phyloP scores from a whole-genome alignment of 2,329 filamentous ascomycete species.

The Fusarium cicatricum region DNA sequence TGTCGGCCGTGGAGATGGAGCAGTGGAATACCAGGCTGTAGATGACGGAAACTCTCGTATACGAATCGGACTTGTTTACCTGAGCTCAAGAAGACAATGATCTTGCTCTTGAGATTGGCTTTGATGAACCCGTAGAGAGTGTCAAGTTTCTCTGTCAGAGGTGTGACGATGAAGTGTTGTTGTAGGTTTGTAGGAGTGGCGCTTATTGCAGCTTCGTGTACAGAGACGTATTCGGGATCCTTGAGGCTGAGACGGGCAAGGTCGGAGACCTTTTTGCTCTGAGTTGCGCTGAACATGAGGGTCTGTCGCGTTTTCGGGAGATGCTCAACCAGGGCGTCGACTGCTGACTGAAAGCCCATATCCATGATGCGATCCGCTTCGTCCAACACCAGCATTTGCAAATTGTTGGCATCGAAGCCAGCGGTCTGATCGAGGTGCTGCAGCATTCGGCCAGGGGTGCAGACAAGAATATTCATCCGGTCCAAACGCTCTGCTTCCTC shows the following conservation, averaged over 20 bases:
- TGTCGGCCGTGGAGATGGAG: conserved; percentile 94
- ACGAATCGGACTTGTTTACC: conserved; percentile 97
- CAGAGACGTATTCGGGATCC: conserved; percentile 93
- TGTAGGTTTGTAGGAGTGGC: conserved; percentile 87
- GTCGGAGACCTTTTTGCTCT: conserved; percentile 93
- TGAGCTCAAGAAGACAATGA: conserved; percentile 93
- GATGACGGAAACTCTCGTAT: conserved; percentile 89
- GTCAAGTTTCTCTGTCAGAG: conserved; percentile 87
- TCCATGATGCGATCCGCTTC: conserved; percentile 98
- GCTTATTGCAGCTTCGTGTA: conserved; percentile 81
- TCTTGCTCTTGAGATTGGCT: conserved; percentile 90
- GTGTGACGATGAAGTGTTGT: conserved; percentile 90
- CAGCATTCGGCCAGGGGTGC: conserved; percentile 92
- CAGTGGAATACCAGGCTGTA: conserved; percentile 93
- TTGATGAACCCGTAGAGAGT: conserved; percentile 94
- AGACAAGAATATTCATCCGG: conserved; percentile 97
- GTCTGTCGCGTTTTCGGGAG: conserved; percentile 88
- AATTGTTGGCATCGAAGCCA: conserved; percentile 85
- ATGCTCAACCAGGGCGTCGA: conserved; percentile 94
- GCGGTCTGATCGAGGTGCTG: conserved; percentile 97
- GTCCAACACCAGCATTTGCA: conserved; percentile 93
- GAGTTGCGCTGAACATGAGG: conserved; percentile 93
- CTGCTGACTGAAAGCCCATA: conserved; percentile 90
- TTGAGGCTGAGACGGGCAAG: conserved; percentile 86
- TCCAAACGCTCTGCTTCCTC: conserved; percentile 85